Conservation (phyloP, 768 basidiomycete genomes). For the Russula sp. region DNA sequence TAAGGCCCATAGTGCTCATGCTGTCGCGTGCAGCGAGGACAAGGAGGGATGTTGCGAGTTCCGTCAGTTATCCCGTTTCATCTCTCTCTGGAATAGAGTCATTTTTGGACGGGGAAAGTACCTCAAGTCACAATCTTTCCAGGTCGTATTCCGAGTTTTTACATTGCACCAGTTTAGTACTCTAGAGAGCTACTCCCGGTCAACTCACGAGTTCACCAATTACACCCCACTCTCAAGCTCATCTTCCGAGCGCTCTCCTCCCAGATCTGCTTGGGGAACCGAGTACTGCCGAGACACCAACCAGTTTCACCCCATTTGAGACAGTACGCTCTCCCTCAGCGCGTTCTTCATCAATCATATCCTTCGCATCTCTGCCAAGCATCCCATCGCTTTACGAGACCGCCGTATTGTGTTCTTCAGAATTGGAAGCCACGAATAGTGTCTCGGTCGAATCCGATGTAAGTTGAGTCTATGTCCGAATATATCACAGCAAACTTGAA, state of each 20-base stretch:
- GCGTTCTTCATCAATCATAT: conserved; percentile 45
- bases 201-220: conserved; percentile 19
- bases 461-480: conserved; percentile 42
- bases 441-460: conserved; percentile 24
- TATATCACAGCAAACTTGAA: conserved; percentile 42
- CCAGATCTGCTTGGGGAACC: conserved; percentile 37
- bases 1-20: conserved; percentile 42
- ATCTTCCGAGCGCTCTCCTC: conserved; percentile 35
- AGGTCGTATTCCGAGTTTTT: conserved; percentile 33
- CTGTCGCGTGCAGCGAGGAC: conserved; percentile 58
- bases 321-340: conserved; percentile 47
- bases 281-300: conserved; percentile 32
- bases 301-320: conserved; percentile 41
- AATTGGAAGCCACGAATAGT: conserved; percentile 29
- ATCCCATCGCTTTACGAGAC: conserved; percentile 51
- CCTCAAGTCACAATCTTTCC: conserved; percentile 36
- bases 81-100: conserved; percentile 42
- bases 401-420: conserved; percentile 36
- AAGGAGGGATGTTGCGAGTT: conserved; percentile 41
- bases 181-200: conserved; percentile 26
- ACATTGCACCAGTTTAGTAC: conserved; percentile 30
- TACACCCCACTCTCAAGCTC: conserved; percentile 35
- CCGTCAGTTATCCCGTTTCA: conserved; percentile 47
- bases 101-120: conserved; percentile 59
- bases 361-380: conserved; percentile 56